Conservation (phyloP, 2,329 filamentous ascomycete genomes). For the Beauveria australis region DNA sequence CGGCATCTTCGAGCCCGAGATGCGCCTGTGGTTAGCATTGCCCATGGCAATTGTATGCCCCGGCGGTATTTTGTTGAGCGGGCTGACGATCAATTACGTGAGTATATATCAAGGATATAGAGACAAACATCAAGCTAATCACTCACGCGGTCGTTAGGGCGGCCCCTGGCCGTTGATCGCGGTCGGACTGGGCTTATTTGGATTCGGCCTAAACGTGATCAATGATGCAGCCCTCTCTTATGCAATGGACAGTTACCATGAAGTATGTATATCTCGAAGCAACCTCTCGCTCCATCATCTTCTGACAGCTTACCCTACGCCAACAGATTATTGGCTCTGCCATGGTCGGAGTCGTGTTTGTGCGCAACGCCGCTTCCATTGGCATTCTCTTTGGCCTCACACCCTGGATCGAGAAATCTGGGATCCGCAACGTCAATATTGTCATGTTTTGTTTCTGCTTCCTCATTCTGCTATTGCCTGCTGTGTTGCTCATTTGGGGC, state of each 20-base stretch:
- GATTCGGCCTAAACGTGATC: conserved; percentile 26
- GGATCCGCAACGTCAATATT: conserved; percentile 16
- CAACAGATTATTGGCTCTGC: conserved; percentile 17
- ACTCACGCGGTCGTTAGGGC: conserved; percentile 12
- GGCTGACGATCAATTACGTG: conserved; percentile 14
- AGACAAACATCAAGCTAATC: not conserved
- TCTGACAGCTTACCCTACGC: not conserved
- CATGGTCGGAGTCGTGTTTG: conserved; percentile 16
- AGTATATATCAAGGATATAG: not conserved
- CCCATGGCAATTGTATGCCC: conserved; percentile 19
- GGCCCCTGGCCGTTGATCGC: conserved; percentile 17
- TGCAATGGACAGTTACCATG: conserved; percentile 27
- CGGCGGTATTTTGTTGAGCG: conserved; percentile 27
- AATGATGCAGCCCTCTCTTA: conserved; percentile 28
- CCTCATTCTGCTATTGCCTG: conserved; percentile 13
- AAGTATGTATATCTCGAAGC: conserved; percentile 17
- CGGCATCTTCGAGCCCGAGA: conserved; percentile 35
- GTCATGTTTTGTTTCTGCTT: conserved; percentile 9
- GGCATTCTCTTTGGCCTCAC: conserved; percentile 15
- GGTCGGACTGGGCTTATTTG: conserved; percentile 15
- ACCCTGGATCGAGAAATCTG: conserved; percentile 17
- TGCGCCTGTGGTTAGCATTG: conserved; percentile 34
- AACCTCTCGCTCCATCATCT: not conserved
- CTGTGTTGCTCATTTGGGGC: conserved; percentile 17
- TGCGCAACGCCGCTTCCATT: conserved; percentile 18